Conservation (phyloP, 2,329 filamentous ascomycete genomes). For the Fusarium buxicola region DNA sequence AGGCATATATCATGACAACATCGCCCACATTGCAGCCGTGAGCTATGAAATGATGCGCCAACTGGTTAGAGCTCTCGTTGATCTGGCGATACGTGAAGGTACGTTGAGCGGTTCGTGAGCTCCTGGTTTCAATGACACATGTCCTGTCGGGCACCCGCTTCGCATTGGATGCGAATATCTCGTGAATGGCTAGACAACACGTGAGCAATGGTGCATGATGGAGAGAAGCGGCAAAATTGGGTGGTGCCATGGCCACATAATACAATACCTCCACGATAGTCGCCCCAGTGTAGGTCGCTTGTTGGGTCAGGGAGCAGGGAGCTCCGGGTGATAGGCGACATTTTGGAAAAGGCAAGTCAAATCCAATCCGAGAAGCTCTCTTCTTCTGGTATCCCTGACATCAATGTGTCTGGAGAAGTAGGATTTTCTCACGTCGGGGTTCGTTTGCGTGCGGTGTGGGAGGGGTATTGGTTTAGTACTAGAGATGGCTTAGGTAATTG, state of each 20-base stretch:
- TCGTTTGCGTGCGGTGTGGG: neutral
- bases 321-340: constrained; percentile 1
- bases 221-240: too few relatives aligned
- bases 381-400: too few relatives aligned
- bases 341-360: constrained; percentile 4
- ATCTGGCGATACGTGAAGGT: constrained; percentile 89
- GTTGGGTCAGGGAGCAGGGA: constrained; percentile 6
- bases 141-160: constrained; percentile 70
- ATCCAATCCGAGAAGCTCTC: neutral
- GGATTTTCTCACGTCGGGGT: constrained; percentile 5
- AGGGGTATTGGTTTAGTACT: neutral
- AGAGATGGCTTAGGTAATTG: constrained; percentile 3
- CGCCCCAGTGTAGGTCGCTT: constrained; percentile 5
- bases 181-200: neutral
- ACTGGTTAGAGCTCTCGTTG: constrained; percentile 81
- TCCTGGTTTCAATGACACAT: constrained; percentile 64
- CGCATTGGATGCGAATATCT: constrained; percentile 71
- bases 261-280: constrained; percentile 3
- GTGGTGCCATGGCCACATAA: neutral
- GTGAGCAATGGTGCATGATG: neutral
- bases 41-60: constrained; percentile 77
- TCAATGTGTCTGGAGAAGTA: neutral
- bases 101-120: constrained; percentile 64
- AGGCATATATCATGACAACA: constrained; percentile 92
- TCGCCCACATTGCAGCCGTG: constrained; percentile 82